A percentile compares a stretch with the other conserved stretches of the same genome.
These are phyloP conservation scores for Pilobolus umbonatus DNA, from an alignment of 192 early-diverging fungal species.

Conservation along the genomic window DNA sequence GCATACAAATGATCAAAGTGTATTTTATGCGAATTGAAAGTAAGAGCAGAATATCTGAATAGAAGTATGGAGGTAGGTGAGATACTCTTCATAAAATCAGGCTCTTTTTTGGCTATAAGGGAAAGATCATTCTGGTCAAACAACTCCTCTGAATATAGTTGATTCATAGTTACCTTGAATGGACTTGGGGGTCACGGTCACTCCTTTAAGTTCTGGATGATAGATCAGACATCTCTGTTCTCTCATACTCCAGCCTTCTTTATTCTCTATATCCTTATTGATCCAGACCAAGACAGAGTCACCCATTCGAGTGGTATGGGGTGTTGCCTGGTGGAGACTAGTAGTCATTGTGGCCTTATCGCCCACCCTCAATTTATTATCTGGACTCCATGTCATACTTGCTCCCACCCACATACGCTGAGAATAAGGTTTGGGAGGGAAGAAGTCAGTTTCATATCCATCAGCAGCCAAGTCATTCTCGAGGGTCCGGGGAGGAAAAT, in stretches of 20 bases:
- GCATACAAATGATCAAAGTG: slow-evolving; percentile 15
- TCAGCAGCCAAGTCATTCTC: slow-evolving; percentile 68
- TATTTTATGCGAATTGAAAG: slow-evolving; percentile 14
- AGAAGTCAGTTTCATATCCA: slow-evolving; percentile 75
- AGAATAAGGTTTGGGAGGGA: slow-evolving; percentile 70
- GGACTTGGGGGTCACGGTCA: too few species aligned
- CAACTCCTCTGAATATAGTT: neutral
- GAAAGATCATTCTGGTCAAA: neutral
- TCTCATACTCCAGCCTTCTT: slow-evolving; percentile 50
- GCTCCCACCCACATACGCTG: slow-evolving; percentile 91
- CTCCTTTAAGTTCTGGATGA: slow-evolving; percentile 25
- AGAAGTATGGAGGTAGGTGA: slow-evolving; percentile 7
- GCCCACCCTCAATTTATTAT: slow-evolving; percentile 62
- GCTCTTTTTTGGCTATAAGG: neutral
- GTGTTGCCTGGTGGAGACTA: slow-evolving; percentile 44
- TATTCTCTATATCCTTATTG: slow-evolving; percentile 59
- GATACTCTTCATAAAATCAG: neutral
- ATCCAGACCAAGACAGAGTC: slow-evolving; percentile 67
- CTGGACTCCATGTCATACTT: slow-evolving; percentile 49
- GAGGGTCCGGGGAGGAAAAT: slow-evolving; percentile 70
- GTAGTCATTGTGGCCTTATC: slow-evolving; percentile 57
- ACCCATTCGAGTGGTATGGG: slow-evolving; percentile 49
- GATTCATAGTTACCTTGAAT: neutral
- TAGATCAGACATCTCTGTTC: slow-evolving; percentile 74
- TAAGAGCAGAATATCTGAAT: slow-evolving; percentile 14